Conservation (phyloP, 345 rosid genomes). For the Cochlearia excelsa region DNA sequence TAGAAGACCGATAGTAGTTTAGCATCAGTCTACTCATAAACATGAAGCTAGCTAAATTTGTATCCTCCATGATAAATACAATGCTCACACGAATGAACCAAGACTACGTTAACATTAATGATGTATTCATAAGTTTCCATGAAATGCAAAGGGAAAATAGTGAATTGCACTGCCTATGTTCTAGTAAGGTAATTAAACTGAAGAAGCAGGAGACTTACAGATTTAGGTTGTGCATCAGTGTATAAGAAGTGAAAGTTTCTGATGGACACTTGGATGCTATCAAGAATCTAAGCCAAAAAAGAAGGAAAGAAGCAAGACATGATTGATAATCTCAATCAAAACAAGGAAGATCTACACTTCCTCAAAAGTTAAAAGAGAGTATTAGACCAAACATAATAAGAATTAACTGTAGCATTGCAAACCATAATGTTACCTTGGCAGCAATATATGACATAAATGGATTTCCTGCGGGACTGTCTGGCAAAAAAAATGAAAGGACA, state of each 20-base stretch:
- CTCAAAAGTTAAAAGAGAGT: conserved; percentile 15
- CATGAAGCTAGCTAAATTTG: conserved; percentile 14
- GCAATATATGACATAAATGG: conserved; percentile 68
- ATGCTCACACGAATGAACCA: conserved; percentile 13
- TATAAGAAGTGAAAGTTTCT: conserved; percentile 71
- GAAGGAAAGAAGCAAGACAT: conserved; percentile 14
- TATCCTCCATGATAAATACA: conserved; percentile 20
- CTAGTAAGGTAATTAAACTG: conserved; percentile 12
- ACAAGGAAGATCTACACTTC: conserved; percentile 5
- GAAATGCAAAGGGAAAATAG: neutral
- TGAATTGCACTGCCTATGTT: conserved; percentile 12
- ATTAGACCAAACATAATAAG: conserved; percentile 8
- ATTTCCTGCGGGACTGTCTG: conserved; percentile 76
- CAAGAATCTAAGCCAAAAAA: conserved; percentile 58
- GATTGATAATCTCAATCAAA: conserved; percentile 8
- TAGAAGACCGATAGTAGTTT: neutral
- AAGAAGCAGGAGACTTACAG: conserved; percentile 47
- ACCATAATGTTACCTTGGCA: conserved; percentile 60
- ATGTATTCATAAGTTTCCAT: conserved; percentile 9
- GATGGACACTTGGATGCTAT: conserved; percentile 78
- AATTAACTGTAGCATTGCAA: neutral
- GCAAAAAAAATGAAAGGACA: conserved; percentile 20
- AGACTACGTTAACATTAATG: conserved; percentile 1
- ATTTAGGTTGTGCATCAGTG: conserved; percentile 46
- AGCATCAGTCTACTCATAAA: conserved; percentile 3